These are phyloP conservation scores for Microbotryum scabiosae DNA, from an alignment of 1,284 basidiomycete species.

Conservation along the genomic window DNA sequence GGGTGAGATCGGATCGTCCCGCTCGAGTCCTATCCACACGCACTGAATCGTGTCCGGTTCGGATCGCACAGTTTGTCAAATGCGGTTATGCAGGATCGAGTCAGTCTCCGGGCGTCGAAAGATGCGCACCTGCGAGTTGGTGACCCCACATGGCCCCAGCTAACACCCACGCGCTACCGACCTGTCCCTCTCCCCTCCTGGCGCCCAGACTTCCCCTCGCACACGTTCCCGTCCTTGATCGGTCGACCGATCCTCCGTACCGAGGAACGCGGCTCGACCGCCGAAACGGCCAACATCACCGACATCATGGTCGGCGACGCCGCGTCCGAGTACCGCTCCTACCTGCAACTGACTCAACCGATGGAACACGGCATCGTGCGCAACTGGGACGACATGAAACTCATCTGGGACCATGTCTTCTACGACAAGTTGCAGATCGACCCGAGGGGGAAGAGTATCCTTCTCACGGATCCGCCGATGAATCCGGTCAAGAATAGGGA, in stretches of 20 bases:
- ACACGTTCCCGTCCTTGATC: constrained; percentile 95
- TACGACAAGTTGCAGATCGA: constrained; percentile 88
- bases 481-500: constrained; percentile 91
- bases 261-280: constrained; percentile 70
- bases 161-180: background rate
- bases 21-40: background rate
- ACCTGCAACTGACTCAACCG: constrained; percentile 91
- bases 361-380: constrained; percentile 99
- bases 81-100: constrained; percentile 92
- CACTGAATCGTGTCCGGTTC: background rate
- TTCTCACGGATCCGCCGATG: constrained; percentile 99
- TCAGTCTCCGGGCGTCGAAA: too few relatives aligned
- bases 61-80: constrained; percentile 73
- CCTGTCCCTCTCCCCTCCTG: constrained; percentile 16
- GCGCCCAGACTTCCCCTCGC: constrained; percentile 74
- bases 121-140: background rate
- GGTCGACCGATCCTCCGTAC: constrained; percentile 94
- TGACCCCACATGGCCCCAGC: background rate
- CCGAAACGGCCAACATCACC: constrained; percentile 58
- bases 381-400: constrained; percentile 99
- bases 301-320: constrained; percentile 68
- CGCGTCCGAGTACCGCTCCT: constrained; percentile 86
- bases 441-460: constrained; percentile 76
- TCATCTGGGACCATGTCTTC: constrained; percentile 98
- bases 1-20: constrained; percentile 52